Evolutionary conservation across 352 stramenopile species (phyloP).

Genomic region (Phytophthora syringae): DNA sequence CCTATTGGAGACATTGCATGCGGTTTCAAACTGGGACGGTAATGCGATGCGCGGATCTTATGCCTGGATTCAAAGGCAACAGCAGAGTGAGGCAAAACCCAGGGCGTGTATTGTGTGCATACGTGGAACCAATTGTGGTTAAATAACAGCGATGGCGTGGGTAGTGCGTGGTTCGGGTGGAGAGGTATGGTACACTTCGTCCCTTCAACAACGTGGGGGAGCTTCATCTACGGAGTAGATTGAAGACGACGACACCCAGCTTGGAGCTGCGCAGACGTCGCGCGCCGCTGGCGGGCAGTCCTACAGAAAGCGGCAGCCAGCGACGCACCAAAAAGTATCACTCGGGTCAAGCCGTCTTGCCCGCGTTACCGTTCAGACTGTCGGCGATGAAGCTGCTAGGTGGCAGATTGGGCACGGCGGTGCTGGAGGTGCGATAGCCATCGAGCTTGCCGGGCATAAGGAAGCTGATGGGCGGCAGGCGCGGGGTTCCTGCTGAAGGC

Average conservation of each 20-base stretch:
- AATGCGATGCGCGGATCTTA: neutral
- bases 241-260: slow-evolving; percentile 23
- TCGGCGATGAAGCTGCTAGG: slow-evolving; percentile 63
- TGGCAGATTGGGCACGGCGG: slow-evolving; percentile 45
- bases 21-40: slow-evolving; percentile 9
- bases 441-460: slow-evolving; percentile 76
- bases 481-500: slow-evolving; percentile 31
- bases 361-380: slow-evolving; percentile 45
- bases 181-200: slow-evolving; percentile 46
- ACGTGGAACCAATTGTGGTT: slow-evolving; percentile 34
- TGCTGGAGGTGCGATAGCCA: slow-evolving; percentile 56
- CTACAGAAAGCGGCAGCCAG: slow-evolving; percentile 14
- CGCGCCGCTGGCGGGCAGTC: slow-evolving; percentile 11
- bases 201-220: slow-evolving; percentile 23
- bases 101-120: slow-evolving; percentile 38
- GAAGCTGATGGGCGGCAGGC: slow-evolving; percentile 79
- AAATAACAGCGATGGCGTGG: slow-evolving; percentile 44
- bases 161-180: slow-evolving; percentile 18
- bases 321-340: slow-evolving; percentile 27
- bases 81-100: slow-evolving; percentile 22
- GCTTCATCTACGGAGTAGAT: slow-evolving; percentile 34
- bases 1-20: neutral
- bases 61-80: slow-evolving; percentile 4
- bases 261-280: slow-evolving; percentile 3
- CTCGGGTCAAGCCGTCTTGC: slow-evolving; percentile 61